phyloP scores from a whole-genome alignment of 805 yeast genomes.

The Debaryomyces tyrocola region DNA sequence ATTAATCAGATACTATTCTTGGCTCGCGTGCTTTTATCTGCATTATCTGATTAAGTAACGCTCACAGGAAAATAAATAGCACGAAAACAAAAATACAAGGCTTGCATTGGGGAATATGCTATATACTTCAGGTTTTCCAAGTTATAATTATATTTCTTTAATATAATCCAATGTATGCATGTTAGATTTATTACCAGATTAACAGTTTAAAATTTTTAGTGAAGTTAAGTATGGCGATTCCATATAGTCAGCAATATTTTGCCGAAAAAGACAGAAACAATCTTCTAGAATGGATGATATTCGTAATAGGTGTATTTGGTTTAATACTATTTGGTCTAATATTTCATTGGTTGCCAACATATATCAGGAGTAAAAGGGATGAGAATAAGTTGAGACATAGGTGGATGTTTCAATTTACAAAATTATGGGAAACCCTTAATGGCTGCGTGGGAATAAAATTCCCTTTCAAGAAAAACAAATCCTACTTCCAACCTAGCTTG shows the following conservation, averaged over 20 bases:
- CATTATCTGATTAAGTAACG: too few species aligned
- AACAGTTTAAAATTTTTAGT: too few species aligned
- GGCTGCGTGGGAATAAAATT: constrained; percentile 19
- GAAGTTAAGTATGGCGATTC: constrained; percentile 15
- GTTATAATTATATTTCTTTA: too few species aligned
- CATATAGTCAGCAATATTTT: constrained; percentile 36
- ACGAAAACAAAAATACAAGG: too few species aligned
- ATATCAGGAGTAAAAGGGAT: constrained; percentile 23
- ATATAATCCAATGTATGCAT: too few species aligned
- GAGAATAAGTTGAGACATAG: constrained; percentile 10
- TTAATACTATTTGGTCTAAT: constrained; percentile 40
- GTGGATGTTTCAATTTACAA: constrained; percentile 26
- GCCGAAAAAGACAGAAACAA: constrained; percentile 38
- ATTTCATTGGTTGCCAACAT: constrained; percentile 43
- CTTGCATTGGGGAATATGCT: too few species aligned
- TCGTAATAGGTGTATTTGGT: constrained; percentile 22
- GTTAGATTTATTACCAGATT: too few species aligned
- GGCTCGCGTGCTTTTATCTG: too few species aligned
- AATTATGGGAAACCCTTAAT: constrained; percentile 27
- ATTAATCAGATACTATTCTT: too few species aligned
- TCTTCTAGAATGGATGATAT: constrained; percentile 36
- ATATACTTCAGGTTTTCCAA: too few species aligned
- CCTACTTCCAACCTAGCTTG: constrained; percentile 44
- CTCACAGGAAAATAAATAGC: too few species aligned
- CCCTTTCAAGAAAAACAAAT: constrained; percentile 15